Evolutionary conservation across 345 rosid genomes (phyloP), one percentile per base, ranked within the genome.

Genomic region (Reutealis trisperma): DNA sequence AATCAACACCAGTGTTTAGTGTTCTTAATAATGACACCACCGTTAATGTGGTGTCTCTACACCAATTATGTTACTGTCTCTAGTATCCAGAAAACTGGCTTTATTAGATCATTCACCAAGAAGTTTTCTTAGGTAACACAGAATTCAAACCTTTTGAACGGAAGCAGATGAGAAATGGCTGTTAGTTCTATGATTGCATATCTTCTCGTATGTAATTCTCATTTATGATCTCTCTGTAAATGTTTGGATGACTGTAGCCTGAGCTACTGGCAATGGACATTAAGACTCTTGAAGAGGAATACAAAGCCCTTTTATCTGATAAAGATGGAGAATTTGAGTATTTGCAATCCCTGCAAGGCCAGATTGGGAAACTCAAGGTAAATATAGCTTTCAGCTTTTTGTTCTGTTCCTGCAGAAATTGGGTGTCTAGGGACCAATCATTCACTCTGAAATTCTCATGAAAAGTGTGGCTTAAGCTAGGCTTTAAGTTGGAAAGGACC

Each of bases 351-450:
- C 79, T 90, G 84, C 84, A 68, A 75, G 32, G 70, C 67, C 96
- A 89, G 67, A 78, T 88, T 70, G 83, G 84, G 84, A 81, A 85
- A 78, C 84, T 94, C 75, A 76, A 88, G 94, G 93, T 90, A 67
- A 79, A 73, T 64, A 41, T 64, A 54, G 27, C 49, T 49, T 34
- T 45, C 44, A 30, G 11, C 61, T 66, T 81, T 55, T 19, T 70
- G 12, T 44, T 59, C 0, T 18, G 66, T 71, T 51, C 2, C 22
- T 41, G 16, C 16, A 32, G 5, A 55, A 75, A 69, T n/a, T 14
- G 6, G 49, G 44, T 15, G 30, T 45, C 22, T 16, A 1, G 69
- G 44, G 52, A 37, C 34, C 25, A 51, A 19, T 60, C 70, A n/a
- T 25, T 75, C 16, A 34, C 66, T 67, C 34, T 25, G 15, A 22